These are phyloP conservation scores for Vigna hirtella DNA, from an alignment of 306 rosid genomes.

Conservation along the genomic window DNA sequence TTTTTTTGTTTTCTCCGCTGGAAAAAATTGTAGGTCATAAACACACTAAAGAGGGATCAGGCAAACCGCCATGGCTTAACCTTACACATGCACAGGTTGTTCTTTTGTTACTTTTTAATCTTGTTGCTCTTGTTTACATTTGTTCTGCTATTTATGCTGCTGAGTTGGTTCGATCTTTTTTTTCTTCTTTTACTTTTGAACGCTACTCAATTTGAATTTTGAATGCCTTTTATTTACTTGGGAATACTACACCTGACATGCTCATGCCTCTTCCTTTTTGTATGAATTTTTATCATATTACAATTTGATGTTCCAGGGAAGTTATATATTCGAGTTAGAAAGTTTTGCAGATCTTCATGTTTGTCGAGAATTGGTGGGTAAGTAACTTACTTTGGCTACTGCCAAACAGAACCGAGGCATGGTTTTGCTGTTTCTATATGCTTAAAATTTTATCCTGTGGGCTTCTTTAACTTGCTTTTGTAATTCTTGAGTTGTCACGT, in stretches of 20 bases:
- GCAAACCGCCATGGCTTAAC: slow-evolving; percentile 90
- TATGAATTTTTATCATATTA: slow-evolving; percentile 9
- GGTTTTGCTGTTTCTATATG: slow-evolving; percentile 8
- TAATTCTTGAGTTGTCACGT: slow-evolving; percentile 23
- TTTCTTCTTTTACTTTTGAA: neutral
- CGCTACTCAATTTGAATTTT: neutral
- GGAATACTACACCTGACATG: slow-evolving; percentile 7
- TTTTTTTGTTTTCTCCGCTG: slow-evolving; percentile 10
- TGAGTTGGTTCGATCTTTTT: neutral
- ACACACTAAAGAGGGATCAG: slow-evolving; percentile 87
- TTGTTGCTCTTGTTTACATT: slow-evolving; percentile 23
- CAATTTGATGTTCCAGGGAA: slow-evolving; percentile 65
- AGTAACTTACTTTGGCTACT: slow-evolving; percentile 43
- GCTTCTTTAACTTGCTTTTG: slow-evolving; percentile 2
- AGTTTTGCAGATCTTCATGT: slow-evolving; percentile 78
- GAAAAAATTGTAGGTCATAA: slow-evolving; percentile 66
- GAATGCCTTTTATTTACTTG: slow-evolving; percentile 8
- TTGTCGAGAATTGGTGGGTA: slow-evolving; percentile 88
- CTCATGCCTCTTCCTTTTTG: slow-evolving; percentile 20
- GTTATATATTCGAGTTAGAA: slow-evolving; percentile 88
- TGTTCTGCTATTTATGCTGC: slow-evolving; percentile 6
- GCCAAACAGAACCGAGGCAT: slow-evolving; percentile 22
- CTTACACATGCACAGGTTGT: slow-evolving; percentile 73
- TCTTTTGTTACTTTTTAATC: neutral
- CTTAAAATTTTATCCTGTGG: slow-evolving; percentile 1